Evolutionary conservation across 306 rosid genomes (phyloP).

Genomic region (Datisca glomerata): DNA sequence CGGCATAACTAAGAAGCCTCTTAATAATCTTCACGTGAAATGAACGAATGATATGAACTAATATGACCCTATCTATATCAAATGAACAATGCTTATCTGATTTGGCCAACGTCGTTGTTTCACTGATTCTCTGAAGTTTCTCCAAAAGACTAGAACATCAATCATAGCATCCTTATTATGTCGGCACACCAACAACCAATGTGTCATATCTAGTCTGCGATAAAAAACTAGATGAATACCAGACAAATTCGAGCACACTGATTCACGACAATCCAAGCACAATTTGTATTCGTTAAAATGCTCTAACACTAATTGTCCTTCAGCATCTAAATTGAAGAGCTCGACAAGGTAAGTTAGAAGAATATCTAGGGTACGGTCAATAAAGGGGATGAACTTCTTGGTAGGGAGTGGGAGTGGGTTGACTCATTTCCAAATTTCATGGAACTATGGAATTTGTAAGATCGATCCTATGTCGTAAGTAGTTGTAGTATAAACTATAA

Average conservation of each 20-base stretch:
- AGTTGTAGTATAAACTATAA: slow-evolving; percentile 21
- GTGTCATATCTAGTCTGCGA: slow-evolving; percentile 48
- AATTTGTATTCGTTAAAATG: slow-evolving; percentile 35
- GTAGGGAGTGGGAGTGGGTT: slow-evolving; percentile 46
- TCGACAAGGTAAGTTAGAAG: slow-evolving; percentile 59
- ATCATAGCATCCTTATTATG: slow-evolving; percentile 32
- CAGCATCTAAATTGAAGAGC: slow-evolving; percentile 15
- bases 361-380: slow-evolving; percentile 32
- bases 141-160: slow-evolving; percentile 40
- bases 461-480: slow-evolving; percentile 35
- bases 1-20: slow-evolving; percentile 39
- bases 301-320: slow-evolving; percentile 20
- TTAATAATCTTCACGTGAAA: slow-evolving; percentile 42
- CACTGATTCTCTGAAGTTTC: slow-evolving; percentile 18
- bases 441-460: slow-evolving; percentile 16
- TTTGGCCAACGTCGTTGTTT: slow-evolving; percentile 7
- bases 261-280: slow-evolving; percentile 49
- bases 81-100: slow-evolving; percentile 27
- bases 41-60: slow-evolving; percentile 22
- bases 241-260: slow-evolving; percentile 41
- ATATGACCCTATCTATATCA: slow-evolving; percentile 25
- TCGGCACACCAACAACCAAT: slow-evolving; percentile 36
- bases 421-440: slow-evolving; percentile 14
- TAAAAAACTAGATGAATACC: slow-evolving; percentile 34
- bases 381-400: slow-evolving; percentile 41